phyloP scores from a whole-genome alignment of 805 yeast genomes.

The Lipomyces yamanashiensis region DNA sequence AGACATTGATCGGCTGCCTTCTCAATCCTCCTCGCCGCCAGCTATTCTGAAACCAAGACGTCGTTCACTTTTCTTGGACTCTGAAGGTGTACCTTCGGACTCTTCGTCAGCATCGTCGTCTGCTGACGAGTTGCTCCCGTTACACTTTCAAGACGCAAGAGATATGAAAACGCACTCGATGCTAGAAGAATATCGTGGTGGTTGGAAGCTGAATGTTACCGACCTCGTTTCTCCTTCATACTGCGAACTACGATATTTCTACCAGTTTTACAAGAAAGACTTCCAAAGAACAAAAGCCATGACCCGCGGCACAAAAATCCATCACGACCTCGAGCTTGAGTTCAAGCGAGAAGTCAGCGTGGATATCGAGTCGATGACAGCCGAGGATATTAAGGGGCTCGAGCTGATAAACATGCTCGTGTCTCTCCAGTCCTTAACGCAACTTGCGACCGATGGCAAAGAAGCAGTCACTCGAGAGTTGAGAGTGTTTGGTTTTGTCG shows the following conservation, averaged over 20 bases:
- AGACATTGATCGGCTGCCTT: background rate
- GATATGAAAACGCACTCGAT: conserved; percentile 14
- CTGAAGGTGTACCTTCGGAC: background rate
- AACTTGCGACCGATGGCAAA: conserved; percentile 6
- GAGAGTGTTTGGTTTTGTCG: conserved; percentile 33
- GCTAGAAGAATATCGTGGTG: conserved; percentile 21
- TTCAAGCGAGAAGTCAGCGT: conserved; percentile 1
- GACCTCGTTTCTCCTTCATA: conserved; percentile 32
- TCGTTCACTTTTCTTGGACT: background rate
- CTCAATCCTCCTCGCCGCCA: background rate
- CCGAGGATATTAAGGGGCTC: conserved; percentile 24
- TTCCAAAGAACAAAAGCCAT: conserved; percentile 21
- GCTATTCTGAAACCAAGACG: conserved; percentile 1
- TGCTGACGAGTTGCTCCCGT: conserved; percentile 18
- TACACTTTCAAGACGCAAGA: conserved; percentile 23
- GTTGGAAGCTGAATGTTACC: conserved; percentile 24
- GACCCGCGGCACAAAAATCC: conserved; percentile 31
- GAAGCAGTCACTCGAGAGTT: conserved; percentile 24
- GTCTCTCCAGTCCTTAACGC: conserved; percentile 21
- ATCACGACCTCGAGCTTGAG: conserved; percentile 25
- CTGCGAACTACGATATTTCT: conserved; percentile 37
- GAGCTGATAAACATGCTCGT: conserved; percentile 24
- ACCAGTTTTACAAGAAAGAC: conserved; percentile 21
- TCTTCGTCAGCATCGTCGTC: background rate
- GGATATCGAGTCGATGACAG: conserved; percentile 10